Conservation (phyloP, 139 green algal species). For the Micractinium sp. region DNA sequence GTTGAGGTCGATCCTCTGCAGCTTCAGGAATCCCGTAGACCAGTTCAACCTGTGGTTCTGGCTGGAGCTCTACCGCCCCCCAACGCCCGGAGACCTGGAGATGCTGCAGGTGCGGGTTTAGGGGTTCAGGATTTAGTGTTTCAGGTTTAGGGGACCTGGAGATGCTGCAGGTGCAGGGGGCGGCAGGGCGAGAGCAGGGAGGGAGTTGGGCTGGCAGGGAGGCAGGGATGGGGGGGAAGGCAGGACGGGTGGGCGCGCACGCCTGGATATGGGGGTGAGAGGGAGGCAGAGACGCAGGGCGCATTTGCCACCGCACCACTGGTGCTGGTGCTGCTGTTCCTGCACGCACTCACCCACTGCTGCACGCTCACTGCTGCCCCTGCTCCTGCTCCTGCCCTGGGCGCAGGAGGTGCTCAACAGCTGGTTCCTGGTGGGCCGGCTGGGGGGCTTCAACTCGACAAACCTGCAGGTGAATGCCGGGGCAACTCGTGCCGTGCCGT, state of each 20-base stretch:
- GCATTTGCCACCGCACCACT: no score
- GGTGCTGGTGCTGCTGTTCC: no score
- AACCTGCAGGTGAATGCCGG: conserved; percentile 77
- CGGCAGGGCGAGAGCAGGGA: not conserved
- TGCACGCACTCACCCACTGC: no score
- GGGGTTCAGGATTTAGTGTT: no score
- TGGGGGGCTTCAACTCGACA: conserved; percentile 85
- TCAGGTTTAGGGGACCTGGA: not conserved
- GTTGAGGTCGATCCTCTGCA: not conserved
- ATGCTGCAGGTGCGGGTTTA: conserved; percentile 34
- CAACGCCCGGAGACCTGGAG: conserved; percentile 13
- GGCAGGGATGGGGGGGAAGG: no score
- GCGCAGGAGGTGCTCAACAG: conserved; percentile 68
- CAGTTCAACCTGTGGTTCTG: conserved; percentile 49
- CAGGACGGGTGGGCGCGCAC: no score
- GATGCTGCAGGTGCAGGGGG: conserved; percentile 13
- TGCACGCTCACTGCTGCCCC: not conserved
- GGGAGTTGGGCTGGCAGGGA: not conserved
- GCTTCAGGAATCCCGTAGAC: conserved; percentile 26
- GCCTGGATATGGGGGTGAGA: no score
- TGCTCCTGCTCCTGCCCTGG: conserved; percentile 67
- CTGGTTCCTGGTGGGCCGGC: conserved; percentile 90
- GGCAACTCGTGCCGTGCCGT: not conserved
- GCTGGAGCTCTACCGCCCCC: conserved; percentile 43
- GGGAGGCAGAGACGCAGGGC: no score